These are phyloP conservation scores for Falciphora oryzae DNA, from an alignment of 2,329 filamentous ascomycete genomes.

Conservation along the genomic window DNA sequence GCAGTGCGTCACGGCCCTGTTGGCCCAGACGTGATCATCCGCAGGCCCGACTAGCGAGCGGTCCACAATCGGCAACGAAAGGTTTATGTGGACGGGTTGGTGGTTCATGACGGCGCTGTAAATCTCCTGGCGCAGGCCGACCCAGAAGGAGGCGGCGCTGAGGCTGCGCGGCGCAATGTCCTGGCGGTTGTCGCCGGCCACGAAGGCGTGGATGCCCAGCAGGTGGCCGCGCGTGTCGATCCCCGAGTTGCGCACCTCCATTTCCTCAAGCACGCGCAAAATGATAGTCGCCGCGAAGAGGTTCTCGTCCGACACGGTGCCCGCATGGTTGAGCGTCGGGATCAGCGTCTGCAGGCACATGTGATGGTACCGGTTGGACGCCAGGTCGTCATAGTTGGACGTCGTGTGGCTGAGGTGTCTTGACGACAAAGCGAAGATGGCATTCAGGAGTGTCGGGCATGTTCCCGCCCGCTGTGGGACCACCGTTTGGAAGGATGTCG, in stretches of 20 bases:
- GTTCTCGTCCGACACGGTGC: conserved; percentile 40
- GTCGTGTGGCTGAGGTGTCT: conserved; percentile 46
- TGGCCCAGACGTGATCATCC: conserved; percentile 52
- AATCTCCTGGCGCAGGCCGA: conserved; percentile 54
- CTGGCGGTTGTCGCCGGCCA: conserved; percentile 34
- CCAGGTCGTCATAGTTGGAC: conserved; percentile 37
- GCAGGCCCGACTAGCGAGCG: conserved; percentile 37
- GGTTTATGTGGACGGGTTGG: conserved; percentile 39
- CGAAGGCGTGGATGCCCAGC: conserved; percentile 40
- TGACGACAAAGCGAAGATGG: conserved; percentile 50
- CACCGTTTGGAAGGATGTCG: conserved; percentile 43
- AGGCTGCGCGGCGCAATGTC: conserved; percentile 33
- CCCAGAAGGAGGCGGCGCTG: conserved; percentile 50
- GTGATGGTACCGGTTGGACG: conserved; percentile 47
- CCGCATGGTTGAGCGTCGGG: conserved; percentile 37
- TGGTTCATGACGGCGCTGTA: conserved; percentile 48
- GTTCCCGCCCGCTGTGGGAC: conserved; percentile 47
- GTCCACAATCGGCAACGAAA: conserved; percentile 45
- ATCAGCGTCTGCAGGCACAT: conserved; percentile 44
- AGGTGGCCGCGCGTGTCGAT: conserved; percentile 41
- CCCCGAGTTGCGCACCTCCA: conserved; percentile 38
- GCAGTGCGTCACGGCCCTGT: conserved; percentile 55
- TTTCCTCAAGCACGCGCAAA: conserved; percentile 50
- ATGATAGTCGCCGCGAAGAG: conserved; percentile 51
- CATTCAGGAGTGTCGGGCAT: conserved; percentile 48